These are phyloP conservation scores for Yamadazyma diddensiae DNA, from an alignment of 1,139 yeast species.

Conservation along the genomic window DNA sequence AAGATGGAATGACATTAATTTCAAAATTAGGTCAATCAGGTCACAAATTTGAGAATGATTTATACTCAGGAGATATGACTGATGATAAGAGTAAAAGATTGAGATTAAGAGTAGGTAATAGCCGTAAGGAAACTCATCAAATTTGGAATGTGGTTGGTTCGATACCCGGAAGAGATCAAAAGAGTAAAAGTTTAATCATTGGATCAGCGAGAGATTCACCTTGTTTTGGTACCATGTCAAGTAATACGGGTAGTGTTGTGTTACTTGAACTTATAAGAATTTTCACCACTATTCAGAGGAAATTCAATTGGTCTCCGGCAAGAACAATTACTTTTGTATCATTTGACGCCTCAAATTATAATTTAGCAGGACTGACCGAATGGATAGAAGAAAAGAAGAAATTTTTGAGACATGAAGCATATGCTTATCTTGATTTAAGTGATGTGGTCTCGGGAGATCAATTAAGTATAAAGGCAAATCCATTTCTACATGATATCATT, in stretches of 20 bases:
- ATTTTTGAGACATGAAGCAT: constrained; percentile 57
- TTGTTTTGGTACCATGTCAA: constrained; percentile 70
- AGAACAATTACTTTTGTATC: constrained; percentile 82
- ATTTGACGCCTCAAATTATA: constrained; percentile 82
- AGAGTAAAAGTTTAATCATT: constrained; percentile 67
- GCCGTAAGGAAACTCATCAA: constrained; percentile 58
- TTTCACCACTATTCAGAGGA: constrained; percentile 63
- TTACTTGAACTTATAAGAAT: constrained; percentile 70
- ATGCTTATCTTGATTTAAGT: constrained; percentile 74
- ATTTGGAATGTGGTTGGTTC: constrained; percentile 80
- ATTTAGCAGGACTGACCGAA: constrained; percentile 81
- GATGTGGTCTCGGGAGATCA: constrained; percentile 66
- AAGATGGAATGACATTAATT: constrained; percentile 58
- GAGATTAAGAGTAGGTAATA: constrained; percentile 44
- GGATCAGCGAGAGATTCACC: constrained; percentile 85
- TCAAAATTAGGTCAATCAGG: constrained; percentile 49
- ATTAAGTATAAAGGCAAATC: constrained; percentile 62
- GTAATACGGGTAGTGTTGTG: constrained; percentile 75
- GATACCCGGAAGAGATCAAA: constrained; percentile 78
- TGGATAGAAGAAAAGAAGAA: constrained; percentile 63
- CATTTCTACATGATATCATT: constrained; percentile 52
- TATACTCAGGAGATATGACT: constrained; percentile 31
- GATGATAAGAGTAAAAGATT: constrained; percentile 23
- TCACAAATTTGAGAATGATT: constrained; percentile 24
- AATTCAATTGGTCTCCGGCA: constrained; percentile 78